Conservation (phyloP, 169 alveolate species). For the Eimeria maxima region DNA sequence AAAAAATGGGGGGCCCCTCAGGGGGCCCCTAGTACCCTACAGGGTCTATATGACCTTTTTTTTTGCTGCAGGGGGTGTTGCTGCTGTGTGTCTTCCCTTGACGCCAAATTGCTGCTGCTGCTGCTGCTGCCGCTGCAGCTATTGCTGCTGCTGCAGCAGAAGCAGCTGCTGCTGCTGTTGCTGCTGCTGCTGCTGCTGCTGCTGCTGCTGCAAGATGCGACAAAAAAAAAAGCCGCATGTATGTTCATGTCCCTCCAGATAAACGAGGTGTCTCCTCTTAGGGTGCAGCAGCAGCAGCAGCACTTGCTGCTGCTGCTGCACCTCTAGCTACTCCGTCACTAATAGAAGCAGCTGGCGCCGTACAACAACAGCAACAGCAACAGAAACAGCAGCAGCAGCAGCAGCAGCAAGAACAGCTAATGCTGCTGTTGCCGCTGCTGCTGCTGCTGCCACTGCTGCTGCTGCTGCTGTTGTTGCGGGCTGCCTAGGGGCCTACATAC, state of each 20-base stretch:
- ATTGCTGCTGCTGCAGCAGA: too few relatives aligned
- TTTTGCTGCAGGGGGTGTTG: neutral
- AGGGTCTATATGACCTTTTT: neutral
- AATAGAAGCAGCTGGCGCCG: conserved; percentile 40
- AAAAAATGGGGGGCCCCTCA: neutral
- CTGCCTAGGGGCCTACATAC: neutral
- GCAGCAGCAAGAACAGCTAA: too few relatives aligned
- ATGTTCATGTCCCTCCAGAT: conserved; percentile 7
- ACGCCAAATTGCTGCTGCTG: conserved; percentile 13
- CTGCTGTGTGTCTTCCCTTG: conserved; percentile 30
- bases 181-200: neutral
- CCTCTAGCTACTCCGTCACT: conserved; percentile 56
- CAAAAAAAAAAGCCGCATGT: neutral
- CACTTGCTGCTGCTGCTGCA: conserved; percentile 71
- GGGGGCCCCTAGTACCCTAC: neutral
- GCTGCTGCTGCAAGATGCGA: conserved; percentile 15
- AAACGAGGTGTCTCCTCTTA: neutral
- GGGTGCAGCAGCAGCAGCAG: conserved; percentile 66
- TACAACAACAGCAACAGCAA: conserved; percentile 16
- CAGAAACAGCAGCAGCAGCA: conserved; percentile 32
- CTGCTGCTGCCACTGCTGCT: too few relatives aligned
- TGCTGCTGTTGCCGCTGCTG: too few relatives aligned
- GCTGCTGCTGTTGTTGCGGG: neutral
- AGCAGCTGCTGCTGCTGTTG: too few relatives aligned
- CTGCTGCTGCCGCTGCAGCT: neutral